Conservation (phyloP, 139 green algal genomes). For the Chlamydomonas schloesseri region DNA sequence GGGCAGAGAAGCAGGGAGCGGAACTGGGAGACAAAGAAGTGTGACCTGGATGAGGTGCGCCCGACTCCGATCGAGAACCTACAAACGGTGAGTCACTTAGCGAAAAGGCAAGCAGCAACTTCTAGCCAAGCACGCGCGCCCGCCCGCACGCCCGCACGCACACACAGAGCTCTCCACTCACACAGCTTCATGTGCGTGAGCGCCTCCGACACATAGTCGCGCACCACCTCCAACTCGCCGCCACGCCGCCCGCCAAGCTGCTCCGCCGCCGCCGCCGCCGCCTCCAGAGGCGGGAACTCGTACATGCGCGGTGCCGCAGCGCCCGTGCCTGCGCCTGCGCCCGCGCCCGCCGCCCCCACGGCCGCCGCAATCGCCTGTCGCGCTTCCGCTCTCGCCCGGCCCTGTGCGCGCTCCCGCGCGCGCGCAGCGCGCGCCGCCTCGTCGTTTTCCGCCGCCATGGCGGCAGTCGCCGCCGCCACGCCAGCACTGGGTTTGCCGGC, state of each 20-base stretch:
- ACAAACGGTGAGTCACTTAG: too few species aligned
- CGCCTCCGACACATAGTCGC: conserved; percentile 5
- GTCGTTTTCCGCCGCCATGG: too few species aligned
- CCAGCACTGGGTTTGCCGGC: neutral
- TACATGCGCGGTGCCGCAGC: neutral
- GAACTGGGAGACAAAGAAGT: too few species aligned
- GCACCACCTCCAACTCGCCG: neutral
- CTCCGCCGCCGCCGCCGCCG: neutral
- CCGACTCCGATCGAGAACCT: too few species aligned
- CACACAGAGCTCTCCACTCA: neutral
- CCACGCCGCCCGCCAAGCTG: neutral
- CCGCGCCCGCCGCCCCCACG: neutral
- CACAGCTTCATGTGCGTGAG: neutral
- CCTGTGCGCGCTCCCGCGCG: neutral
- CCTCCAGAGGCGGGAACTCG: conserved; percentile 14
- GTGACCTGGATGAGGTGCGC: too few species aligned
- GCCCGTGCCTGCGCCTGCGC: neutral
- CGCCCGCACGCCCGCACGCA: too few species aligned
- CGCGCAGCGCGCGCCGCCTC: neutral
- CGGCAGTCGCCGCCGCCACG: too few species aligned
- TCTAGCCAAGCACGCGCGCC: too few species aligned
- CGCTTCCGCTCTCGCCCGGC: neutral
- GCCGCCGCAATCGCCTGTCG: neutral
- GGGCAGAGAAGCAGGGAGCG: too few species aligned
- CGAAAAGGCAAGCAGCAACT: too few species aligned